These are phyloP conservation scores for Kwoniella sp. DNA, from an alignment of 768 basidiomycete genomes.

Conservation along the genomic window DNA sequence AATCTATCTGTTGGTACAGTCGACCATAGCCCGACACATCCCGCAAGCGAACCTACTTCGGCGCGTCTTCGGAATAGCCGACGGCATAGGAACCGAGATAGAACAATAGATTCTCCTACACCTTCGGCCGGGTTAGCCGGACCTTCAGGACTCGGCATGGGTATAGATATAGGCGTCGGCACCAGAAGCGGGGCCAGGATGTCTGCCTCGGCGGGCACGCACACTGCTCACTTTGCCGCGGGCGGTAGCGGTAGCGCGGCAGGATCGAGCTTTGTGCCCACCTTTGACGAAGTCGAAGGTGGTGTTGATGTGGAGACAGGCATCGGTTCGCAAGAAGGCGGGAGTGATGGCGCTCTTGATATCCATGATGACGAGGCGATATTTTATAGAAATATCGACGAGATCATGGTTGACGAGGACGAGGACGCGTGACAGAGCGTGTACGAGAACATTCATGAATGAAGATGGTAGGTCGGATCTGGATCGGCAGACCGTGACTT, in stretches of 20 bases:
- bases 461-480: too few species aligned
- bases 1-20: neutral
- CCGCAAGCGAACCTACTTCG: neutral
- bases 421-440: neutral
- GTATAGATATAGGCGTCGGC: neutral
- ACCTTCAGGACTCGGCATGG: neutral
- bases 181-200: neutral
- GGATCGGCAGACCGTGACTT: too few species aligned
- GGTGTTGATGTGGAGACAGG: neutral
- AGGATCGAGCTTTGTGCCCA: conserved; percentile 28
- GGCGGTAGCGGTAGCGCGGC: neutral
- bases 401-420: conserved; percentile 3
- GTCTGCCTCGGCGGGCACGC: neutral
- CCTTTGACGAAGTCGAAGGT: conserved; percentile 28
- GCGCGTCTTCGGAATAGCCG: neutral
- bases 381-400: neutral
- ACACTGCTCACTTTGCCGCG: neutral
- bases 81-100: neutral
- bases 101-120: neutral
- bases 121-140: neutral
- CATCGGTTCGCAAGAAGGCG: neutral
- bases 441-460: too few species aligned
- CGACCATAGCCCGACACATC: conserved; percentile 8
- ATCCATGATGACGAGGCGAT: neutral
- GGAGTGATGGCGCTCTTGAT: neutral